Evolutionary conservation across 2,329 filamentous ascomycete genomes (phyloP).

Genomic region (Aspergillus sp.): DNA sequence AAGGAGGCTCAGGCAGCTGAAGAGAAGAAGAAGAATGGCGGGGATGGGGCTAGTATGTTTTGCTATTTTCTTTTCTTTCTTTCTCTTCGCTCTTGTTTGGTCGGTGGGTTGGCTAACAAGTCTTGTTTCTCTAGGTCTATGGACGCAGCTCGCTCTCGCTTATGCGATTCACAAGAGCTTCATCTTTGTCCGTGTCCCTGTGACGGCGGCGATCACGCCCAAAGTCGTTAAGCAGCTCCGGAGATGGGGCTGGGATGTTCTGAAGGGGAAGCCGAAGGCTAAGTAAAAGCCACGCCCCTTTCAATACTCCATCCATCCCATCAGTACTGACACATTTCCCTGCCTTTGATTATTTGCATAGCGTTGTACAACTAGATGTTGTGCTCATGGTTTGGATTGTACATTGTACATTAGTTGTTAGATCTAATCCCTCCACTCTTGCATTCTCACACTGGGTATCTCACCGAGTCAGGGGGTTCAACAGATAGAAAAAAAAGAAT

Average conservation of each 20-base stretch:
- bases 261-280: constrained; percentile 65
- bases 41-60: constrained; percentile 69
- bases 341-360: constrained; percentile 25
- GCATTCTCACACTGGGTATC: constrained; percentile 19
- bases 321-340: not conserved
- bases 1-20: constrained; percentile 54
- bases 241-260: constrained; percentile 93
- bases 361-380: constrained; percentile 24
- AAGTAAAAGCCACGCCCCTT: constrained; percentile 20
- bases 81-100: not conserved
- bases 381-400: constrained; percentile 27
- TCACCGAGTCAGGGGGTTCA: constrained; percentile 10
- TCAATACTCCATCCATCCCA: not conserved
- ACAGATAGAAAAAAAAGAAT: constrained; percentile 9
- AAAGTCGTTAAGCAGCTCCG: constrained; percentile 91
- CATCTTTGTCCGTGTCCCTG: constrained; percentile 91
- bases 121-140: constrained; percentile 56
- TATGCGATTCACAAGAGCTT: constrained; percentile 98
- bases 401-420: constrained; percentile 37
- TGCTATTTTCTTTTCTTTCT: not conserved
- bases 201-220: constrained; percentile 87
- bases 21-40: constrained; percentile 63
- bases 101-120: not conserved
- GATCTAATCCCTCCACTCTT: constrained; percentile 36
- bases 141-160: constrained; percentile 88